phyloP scores from a whole-genome alignment of 75 land plant genomes.

The Sequoia sempervirens region DNA sequence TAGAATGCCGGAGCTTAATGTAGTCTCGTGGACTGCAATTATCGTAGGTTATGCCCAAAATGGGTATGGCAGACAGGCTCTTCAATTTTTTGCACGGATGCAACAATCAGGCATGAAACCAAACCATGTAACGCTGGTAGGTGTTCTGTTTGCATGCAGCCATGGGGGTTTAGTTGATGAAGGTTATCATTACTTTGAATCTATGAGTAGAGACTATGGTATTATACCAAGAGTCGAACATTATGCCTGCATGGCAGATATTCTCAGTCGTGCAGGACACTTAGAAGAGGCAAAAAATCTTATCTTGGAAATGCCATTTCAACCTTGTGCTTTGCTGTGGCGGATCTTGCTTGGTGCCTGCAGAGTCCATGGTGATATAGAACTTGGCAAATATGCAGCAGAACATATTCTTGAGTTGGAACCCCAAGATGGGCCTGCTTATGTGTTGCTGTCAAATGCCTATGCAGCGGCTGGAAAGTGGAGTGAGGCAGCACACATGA shows the following conservation, averaged over 20 bases:
- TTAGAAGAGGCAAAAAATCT: constrained; percentile 5
- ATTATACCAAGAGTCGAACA: constrained; percentile 5
- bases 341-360: constrained; percentile 13
- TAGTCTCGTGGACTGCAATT: constrained; percentile 23
- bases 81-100: constrained; percentile 19
- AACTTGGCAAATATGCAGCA: constrained; percentile 4
- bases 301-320: constrained; percentile 4
- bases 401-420: no score
- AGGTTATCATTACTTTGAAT: neutral
- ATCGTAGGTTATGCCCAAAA: constrained; percentile 25
- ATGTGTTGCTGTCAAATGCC: no score
- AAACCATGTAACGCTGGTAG: constrained; percentile 21
- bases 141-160: constrained; percentile 25
- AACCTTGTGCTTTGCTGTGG: constrained; percentile 8
- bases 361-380: constrained; percentile 8
- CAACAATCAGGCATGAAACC: constrained; percentile 17
- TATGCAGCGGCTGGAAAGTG: constrained; percentile 5
- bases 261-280: constrained; percentile 12
- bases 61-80: constrained; percentile 14
- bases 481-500: constrained; percentile 3
- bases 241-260: constrained; percentile 15
- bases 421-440: no score
- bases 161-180: constrained; percentile 14
- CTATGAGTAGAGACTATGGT: neutral
- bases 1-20: constrained; percentile 18